Evolutionary conservation across 2,329 filamentous ascomycete species (phyloP).

Genomic region (Periconia sp.): DNA sequence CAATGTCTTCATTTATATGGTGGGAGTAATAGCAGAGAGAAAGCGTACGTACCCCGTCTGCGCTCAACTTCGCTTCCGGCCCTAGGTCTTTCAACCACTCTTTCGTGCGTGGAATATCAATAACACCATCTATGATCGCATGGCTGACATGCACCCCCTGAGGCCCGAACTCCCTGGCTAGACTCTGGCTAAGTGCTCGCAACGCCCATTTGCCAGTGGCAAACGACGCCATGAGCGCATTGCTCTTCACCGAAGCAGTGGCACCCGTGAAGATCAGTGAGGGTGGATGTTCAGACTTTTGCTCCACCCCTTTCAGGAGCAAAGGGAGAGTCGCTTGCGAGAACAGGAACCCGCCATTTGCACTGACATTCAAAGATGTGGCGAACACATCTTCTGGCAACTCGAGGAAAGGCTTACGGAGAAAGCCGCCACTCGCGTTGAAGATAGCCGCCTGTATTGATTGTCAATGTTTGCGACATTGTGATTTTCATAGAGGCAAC

Average conservation of each 20-base stretch:
- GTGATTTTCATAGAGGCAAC: neutral
- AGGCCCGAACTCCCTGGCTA: conserved; percentile 82
- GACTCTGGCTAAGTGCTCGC: conserved; percentile 70
- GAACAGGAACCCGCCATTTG: conserved; percentile 72
- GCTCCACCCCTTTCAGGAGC: conserved; percentile 62
- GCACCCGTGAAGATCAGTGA: conserved; percentile 85
- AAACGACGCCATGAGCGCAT: conserved; percentile 69
- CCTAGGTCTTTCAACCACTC: conserved; percentile 58
- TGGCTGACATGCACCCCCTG: conserved; percentile 83
- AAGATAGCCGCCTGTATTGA: conserved; percentile 62
- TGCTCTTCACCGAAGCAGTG: conserved; percentile 76
- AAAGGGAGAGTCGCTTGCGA: conserved; percentile 71
- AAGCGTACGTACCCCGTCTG: conserved; percentile 66
- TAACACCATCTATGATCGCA: conserved; percentile 80
- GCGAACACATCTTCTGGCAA: conserved; percentile 61
- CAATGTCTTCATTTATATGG: neutral
- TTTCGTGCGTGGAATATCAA: conserved; percentile 75
- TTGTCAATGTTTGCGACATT: neutral
- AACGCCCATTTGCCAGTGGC: conserved; percentile 79
- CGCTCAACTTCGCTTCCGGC: conserved; percentile 68
- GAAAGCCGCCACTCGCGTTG: conserved; percentile 65
- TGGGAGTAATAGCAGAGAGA: conserved; percentile 1
- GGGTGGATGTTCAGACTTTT: conserved; percentile 63
- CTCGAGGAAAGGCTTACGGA: conserved; percentile 63
- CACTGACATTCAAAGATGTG: conserved; percentile 49